Percentiles rank a stretch among this genome's conserved stretches.
These are phyloP conservation scores for Catunica adiposa DNA, from an alignment of 2,329 filamentous ascomycete genomes.

Conservation along the genomic window DNA sequence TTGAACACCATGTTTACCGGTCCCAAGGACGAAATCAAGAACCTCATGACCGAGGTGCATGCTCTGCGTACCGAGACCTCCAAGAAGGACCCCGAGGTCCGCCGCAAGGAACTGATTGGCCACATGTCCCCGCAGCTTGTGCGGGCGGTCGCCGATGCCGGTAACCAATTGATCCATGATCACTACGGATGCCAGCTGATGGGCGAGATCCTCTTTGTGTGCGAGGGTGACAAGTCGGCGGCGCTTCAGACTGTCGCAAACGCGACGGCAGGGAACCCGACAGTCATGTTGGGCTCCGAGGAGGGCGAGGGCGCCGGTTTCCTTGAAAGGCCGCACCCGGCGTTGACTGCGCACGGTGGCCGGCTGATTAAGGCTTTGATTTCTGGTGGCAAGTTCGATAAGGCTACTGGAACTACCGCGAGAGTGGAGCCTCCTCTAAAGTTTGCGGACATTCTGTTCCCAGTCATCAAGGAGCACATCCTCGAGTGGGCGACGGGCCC, in stretches of 20 bases:
- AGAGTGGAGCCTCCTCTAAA: slow-evolving; percentile 58
- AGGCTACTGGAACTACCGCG: slow-evolving; percentile 50
- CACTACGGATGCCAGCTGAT: slow-evolving; percentile 80
- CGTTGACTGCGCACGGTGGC: slow-evolving; percentile 46
- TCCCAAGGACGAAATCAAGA: slow-evolving; percentile 44
- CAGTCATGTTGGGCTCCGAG: slow-evolving; percentile 20
- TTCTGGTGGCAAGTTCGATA: slow-evolving; percentile 74
- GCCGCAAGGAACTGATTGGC: slow-evolving; percentile 60
- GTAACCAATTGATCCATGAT: slow-evolving; percentile 52
- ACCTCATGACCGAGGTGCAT: slow-evolving; percentile 52
- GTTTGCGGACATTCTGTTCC: slow-evolving; percentile 71
- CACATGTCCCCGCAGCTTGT: slow-evolving; percentile 61
- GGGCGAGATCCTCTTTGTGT: slow-evolving; percentile 62
- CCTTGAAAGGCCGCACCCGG: slow-evolving; percentile 35
- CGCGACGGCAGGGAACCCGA: slow-evolving; percentile 41
- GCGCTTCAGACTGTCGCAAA: slow-evolving; percentile 57
- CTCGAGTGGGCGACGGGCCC: slow-evolving; percentile 73
- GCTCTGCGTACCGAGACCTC: slow-evolving; percentile 67
- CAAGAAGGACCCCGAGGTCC: slow-evolving; percentile 71
- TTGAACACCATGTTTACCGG: slow-evolving; percentile 46
- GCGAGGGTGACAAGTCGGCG: slow-evolving; percentile 56
- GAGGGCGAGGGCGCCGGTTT: slow-evolving; percentile 17
- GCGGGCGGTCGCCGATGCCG: slow-evolving; percentile 50
- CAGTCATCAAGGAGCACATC: slow-evolving; percentile 57
- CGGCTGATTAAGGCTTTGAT: slow-evolving; percentile 85